Base-by-base conservation (phyloP, 345 rosid species). In the Hibiscus syriacus region DNA sequence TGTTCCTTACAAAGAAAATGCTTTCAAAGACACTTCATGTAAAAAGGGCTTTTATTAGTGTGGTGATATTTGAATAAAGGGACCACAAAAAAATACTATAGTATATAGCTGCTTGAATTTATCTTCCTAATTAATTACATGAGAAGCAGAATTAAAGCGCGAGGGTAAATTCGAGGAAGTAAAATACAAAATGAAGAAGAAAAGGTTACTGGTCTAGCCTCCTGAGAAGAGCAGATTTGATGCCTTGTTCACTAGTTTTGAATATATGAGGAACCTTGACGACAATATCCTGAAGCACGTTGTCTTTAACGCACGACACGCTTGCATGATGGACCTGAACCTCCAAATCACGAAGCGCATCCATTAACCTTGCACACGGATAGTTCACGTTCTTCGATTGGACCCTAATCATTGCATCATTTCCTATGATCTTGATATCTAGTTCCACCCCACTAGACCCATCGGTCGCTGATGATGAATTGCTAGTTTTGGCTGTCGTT, bases 241-340 rank as follows among this genome's bases (percentile, higher is more conserved):
- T 65, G 16, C 41, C 79, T 2, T 80, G 83, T 63, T 83, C 88
- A 11, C 23, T 2, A 5, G 79, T 70, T 70, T 60, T 58, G 3
- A 82, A 32, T 30, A 80, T 78, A 2, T 80, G 78, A 2, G 92
- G 87, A 49, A 80, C 77, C 65, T 66, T 70, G 65, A 84, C 88
- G 16, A 88, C 86, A 34, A 80, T 72, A 48, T 88, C 90, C 46
- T 88, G 93, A 50, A 85, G 86, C 86, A 88, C 76, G 23, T 85
- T 73, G 22, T 80, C 84, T 27, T 88, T 79, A 3, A 88, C 86
- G 45, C 76, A 71, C 19, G 90, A 88, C 76, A 88, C 64, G 55
- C 88, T 84, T 1, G 84, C 90, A 71, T 88, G 88, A 43, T 78
- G 82, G 52, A 88, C 78, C 23, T 73, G 82, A 20, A 88, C 68